A percentile compares a stretch with the other conserved stretches of the same genome.
These are phyloP conservation scores for Rhizopogon rudus DNA, from an alignment of 768 basidiomycete species.

Conservation along the genomic window DNA sequence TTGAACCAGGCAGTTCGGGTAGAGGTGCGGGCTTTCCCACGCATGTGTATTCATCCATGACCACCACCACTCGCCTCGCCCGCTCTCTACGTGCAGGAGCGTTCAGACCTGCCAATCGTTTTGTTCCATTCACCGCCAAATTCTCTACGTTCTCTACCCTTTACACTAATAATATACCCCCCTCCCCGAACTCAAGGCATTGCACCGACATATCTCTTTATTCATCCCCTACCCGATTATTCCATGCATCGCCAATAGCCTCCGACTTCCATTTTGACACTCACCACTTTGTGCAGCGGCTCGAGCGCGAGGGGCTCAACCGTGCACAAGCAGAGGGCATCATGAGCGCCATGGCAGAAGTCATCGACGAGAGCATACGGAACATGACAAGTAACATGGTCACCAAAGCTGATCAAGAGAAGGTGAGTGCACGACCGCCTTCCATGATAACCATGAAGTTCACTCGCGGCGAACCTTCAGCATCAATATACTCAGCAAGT, in stretches of 20 bases:
- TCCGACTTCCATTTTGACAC: slow-evolving; percentile 88
- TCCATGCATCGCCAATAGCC: slow-evolving; percentile 24
- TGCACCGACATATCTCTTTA: background rate
- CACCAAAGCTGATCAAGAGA: slow-evolving; percentile 93
- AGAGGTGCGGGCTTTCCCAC: slow-evolving; percentile 13
- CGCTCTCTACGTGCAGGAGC: background rate
- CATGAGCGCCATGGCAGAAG: slow-evolving; percentile 95
- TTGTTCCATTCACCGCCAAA: slow-evolving; percentile 5
- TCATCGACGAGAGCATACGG: slow-evolving; percentile 93
- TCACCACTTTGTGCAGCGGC: slow-evolving; percentile 87
- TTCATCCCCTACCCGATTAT: slow-evolving; percentile 9
- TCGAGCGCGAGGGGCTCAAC: slow-evolving; percentile 86
- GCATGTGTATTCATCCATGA: slow-evolving; percentile 9
- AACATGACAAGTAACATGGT: slow-evolving; percentile 98
- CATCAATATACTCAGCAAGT: slow-evolving; percentile 94
- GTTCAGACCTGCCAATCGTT: background rate
- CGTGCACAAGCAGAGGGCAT: slow-evolving; percentile 93
- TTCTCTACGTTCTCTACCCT: background rate
- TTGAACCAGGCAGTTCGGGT: background rate
- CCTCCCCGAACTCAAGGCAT: background rate
- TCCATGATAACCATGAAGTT: background rate
- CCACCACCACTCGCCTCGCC: slow-evolving; percentile 5
- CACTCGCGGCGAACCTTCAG: slow-evolving; percentile 30
- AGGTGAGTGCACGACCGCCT: slow-evolving; percentile 46
- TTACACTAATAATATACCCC: background rate